These are phyloP conservation scores for Vaccinium vitisidaea DNA, from an alignment of 148 eudicot genomes.

Conservation along the genomic window DNA sequence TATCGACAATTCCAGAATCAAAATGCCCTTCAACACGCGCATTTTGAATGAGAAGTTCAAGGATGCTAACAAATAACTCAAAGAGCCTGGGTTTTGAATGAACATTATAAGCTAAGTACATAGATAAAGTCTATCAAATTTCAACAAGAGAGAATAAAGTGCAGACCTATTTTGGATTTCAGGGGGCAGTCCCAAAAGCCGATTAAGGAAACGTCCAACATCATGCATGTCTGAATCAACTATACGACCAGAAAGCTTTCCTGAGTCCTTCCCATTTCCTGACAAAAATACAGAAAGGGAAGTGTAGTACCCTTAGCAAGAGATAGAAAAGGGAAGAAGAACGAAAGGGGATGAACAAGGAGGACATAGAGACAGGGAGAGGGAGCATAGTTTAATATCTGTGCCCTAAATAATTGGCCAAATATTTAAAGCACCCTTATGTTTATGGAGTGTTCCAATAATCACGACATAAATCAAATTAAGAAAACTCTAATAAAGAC, in stretches of 20 bases:
- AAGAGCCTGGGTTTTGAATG: slow-evolving; percentile 58
- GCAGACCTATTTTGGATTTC: slow-evolving; percentile 86
- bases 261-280: slow-evolving; percentile 82
- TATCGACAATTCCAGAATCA: slow-evolving; percentile 90
- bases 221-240: slow-evolving; percentile 96
- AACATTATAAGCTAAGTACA: background rate
- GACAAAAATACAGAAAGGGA: slow-evolving; percentile 13
- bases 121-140: slow-evolving; percentile 1
- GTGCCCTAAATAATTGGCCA: background rate
- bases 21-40: slow-evolving; percentile 91
- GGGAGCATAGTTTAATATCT: background rate
- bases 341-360: background rate
- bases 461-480: background rate
- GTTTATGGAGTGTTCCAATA: background rate
- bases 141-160: slow-evolving; percentile 5
- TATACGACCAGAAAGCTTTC: slow-evolving; percentile 79
- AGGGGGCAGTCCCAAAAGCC: slow-evolving; percentile 88
- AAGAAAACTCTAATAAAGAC: background rate
- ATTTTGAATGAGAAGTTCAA: slow-evolving; percentile 71
- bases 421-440: background rate
- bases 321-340: background rate
- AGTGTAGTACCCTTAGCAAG: background rate
- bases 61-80: slow-evolving; percentile 82
- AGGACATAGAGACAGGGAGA: background rate
- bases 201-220: slow-evolving; percentile 92